These are phyloP conservation scores for Fomitopsis pinicola DNA, from an alignment of 1,284 basidiomycete species.

Conservation along the genomic window DNA sequence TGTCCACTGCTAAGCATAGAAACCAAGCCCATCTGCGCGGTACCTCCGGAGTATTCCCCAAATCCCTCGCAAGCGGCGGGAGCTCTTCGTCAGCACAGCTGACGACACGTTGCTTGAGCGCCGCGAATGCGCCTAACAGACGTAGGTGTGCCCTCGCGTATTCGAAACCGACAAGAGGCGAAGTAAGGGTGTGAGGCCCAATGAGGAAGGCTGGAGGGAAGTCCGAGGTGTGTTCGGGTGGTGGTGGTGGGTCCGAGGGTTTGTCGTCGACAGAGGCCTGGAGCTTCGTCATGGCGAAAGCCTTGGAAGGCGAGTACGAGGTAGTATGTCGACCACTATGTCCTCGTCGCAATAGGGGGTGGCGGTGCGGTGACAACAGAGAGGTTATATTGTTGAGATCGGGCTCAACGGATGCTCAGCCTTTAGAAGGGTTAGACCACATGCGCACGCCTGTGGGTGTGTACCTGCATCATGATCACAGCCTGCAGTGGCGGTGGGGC, in stretches of 20 bases:
- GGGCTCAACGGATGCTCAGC: too few species aligned
- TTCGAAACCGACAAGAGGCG: conserved; percentile 10
- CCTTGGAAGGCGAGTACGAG: too few species aligned
- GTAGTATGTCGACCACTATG: too few species aligned
- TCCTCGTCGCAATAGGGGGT: too few species aligned
- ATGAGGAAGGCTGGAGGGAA: conserved; percentile 4
- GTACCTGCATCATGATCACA: too few species aligned
- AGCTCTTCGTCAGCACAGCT: background rate
- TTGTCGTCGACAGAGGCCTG: background rate
- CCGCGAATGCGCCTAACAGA: conserved; percentile 15
- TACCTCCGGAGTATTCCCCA: background rate
- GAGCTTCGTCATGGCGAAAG: background rate
- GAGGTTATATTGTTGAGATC: too few species aligned
- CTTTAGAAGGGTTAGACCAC: too few species aligned
- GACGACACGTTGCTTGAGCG: conserved; percentile 4
- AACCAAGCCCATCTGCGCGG: conserved; percentile 11
- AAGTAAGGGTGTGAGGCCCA: background rate
- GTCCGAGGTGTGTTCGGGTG: background rate
- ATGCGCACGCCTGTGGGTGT: too few species aligned
- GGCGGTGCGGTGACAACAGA: too few species aligned
- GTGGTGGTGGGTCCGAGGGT: background rate
- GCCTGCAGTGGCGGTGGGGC: too few species aligned
- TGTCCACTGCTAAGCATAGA: conserved; percentile 8
- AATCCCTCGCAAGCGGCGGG: background rate
- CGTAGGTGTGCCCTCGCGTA: conserved; percentile 16